Conservation (phyloP, 2,329 filamentous ascomycete species). For the Calonectria pteridis region DNA sequence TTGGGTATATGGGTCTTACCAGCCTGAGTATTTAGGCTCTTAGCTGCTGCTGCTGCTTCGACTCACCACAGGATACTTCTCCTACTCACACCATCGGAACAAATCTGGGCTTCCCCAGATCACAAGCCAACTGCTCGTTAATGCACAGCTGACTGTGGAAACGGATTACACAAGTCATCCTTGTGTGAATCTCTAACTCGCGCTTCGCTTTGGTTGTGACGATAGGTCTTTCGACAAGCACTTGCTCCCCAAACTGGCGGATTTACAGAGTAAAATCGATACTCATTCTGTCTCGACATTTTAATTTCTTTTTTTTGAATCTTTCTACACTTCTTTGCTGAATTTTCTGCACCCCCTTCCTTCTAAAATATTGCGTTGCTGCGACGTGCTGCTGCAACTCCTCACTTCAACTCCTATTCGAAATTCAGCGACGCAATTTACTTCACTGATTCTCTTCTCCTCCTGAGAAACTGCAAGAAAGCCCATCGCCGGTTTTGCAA, state of each 20-base stretch:
- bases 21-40: constrained; percentile 1
- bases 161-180: neutral
- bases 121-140: neutral
- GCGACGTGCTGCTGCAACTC: neutral
- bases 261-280: neutral
- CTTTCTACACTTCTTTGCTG: neutral
- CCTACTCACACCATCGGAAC: neutral
- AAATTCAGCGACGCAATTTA: neutral
- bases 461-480: neutral
- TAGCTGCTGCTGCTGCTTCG: neutral
- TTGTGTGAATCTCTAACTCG: neutral
- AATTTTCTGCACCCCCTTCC: neutral
- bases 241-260: neutral
- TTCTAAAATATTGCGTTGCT: neutral
- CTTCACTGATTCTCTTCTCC: neutral
- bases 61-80: neutral
- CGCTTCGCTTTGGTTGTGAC: neutral
- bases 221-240: neutral
- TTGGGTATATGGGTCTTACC: neutral
- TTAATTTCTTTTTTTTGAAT: neutral
- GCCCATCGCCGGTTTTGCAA: no score
- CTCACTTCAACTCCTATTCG: neutral
- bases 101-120: neutral
- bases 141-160: neutral
- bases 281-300: neutral